Percentiles rank a stretch among this genome's conserved stretches.
These are phyloP conservation scores for Plenodomus tracheiphilus DNA, from an alignment of 2,329 filamentous ascomycete species.

Conservation along the genomic window DNA sequence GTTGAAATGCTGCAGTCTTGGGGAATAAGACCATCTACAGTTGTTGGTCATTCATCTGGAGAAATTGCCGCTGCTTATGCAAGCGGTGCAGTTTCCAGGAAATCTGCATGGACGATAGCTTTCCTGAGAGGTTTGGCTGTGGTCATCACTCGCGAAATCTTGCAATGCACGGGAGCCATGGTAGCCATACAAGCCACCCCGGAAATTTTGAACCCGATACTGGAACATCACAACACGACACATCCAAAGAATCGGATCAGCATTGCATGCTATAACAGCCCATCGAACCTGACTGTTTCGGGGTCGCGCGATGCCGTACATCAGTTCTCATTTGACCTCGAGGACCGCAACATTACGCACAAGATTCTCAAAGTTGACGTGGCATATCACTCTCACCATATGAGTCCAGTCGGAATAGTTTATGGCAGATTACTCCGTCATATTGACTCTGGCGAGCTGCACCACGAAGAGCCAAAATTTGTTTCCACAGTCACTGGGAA, in stretches of 20 bases:
- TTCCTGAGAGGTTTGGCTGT: conserved; percentile 19
- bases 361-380: conserved; percentile 45
- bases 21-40: conserved; percentile 14
- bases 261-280: conserved; percentile 42
- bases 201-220: conserved; percentile 2
- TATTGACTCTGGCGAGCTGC: conserved; percentile 3
- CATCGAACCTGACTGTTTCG: conserved; percentile 25
- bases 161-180: conserved; percentile 35
- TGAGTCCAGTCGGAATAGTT: conserved; percentile 28
- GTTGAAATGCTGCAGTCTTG: conserved; percentile 18
- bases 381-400: conserved; percentile 53
- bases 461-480: neutral
- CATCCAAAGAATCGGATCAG: conserved; percentile 6
- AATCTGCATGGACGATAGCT: conserved; percentile 17
- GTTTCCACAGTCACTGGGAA: conserved; percentile 14
- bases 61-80: conserved; percentile 40
- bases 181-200: conserved; percentile 23
- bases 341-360: conserved; percentile 44
- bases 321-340: conserved; percentile 33
- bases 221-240: conserved; percentile 7
- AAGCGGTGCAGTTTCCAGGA: conserved; percentile 10
- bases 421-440: conserved; percentile 14
- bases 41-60: conserved; percentile 38
- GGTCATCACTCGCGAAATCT: conserved; percentile 41
- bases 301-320: conserved; percentile 37